Evolutionary conservation across 2,329 filamentous ascomycete species (phyloP), one percentile per base, ranked within the genome.

Genomic region (Fusarium heterosporum): DNA sequence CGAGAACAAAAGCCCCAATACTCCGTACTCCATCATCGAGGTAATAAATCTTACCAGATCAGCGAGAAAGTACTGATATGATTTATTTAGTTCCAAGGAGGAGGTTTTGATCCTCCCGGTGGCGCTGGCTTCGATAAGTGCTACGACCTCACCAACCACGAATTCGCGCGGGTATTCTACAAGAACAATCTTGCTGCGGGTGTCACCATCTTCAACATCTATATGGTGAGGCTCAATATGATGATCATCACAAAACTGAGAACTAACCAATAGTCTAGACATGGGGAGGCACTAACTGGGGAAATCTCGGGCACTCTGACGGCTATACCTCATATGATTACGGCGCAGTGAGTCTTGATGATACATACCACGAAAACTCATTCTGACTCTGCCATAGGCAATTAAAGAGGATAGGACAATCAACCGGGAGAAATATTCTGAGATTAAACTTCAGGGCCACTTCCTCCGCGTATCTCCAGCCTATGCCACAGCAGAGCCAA

Each of bases 201-300:
- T 0, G 84, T 89, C 4, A 87, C 85, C 0, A 86, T 95, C 9
- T 80, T 93, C 57, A 93, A 89, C 68, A 73, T 93, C 2, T 94
- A 93, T 75, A 94, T 94, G 92, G 87, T 88, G 73, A 4, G 68
- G 1, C 0, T 2, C 7, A 19, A 1, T 2, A 1, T 19, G 14
- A 3, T 2, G 2, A 1, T 1, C 2, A 1, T 6, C 1, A 1
- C 4, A 4, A 4, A 2, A 3, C 30, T 11, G 1, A 12, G 7
- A 10, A 4, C 3, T 16, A 1, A 76, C 54, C 63, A 5, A 64
- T 29, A 4, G 0, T 1, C 3, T 32, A 86, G 85, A 89, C 85
- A 1, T 92, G 85, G 67, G 92, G 92, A 14, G 92, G 92, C 8
- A 94, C 92, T 0, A 96, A 95, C 74, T 95, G 92, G 92, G 92